These are phyloP conservation scores for Deinandra increscens DNA, from an alignment of 129 eudicot species.

Conservation along the genomic window DNA sequence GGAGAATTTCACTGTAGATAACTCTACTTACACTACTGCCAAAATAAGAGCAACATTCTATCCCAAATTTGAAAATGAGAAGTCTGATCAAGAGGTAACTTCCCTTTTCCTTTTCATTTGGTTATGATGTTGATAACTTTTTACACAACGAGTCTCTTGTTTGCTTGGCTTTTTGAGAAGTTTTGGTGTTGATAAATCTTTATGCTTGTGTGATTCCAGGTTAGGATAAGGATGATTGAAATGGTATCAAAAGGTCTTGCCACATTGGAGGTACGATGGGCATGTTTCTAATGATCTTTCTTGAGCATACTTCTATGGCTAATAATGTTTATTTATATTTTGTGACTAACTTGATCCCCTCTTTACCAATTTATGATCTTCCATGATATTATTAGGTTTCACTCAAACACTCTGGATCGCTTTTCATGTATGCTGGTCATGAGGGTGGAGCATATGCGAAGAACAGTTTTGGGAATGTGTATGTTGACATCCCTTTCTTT, in stretches of 20 bases:
- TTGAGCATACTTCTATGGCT: background rate
- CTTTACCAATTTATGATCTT: background rate
- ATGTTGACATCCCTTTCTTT: constrained; percentile 30
- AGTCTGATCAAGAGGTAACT: constrained; percentile 94
- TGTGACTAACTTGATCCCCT: background rate
- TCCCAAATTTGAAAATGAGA: constrained; percentile 98
- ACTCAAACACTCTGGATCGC: constrained; percentile 97
- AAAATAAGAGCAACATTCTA: constrained; percentile 90
- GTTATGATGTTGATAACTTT: background rate
- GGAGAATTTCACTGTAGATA: constrained; percentile 76
- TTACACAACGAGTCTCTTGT: background rate
- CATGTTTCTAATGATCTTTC: constrained; percentile 4
- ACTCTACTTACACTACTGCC: constrained; percentile 62
- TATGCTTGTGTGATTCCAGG: constrained; percentile 39
- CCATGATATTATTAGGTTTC: constrained; percentile 61
- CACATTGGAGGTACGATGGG: constrained; percentile 71
- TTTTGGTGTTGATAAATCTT: constrained; percentile 16
- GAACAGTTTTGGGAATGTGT: constrained; percentile 94
- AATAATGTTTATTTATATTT: background rate
- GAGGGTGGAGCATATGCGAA: constrained; percentile 99
- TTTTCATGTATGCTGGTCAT: constrained; percentile 99
- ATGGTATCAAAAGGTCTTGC: constrained; percentile 86
- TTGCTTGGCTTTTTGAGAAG: constrained; percentile 8
- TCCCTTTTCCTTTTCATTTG: constrained; percentile 6
- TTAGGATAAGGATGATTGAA: constrained; percentile 82